Base-by-base conservation (phyloP, 768 basidiomycete genomes). In the Macrolepiota dolichaula region DNA sequence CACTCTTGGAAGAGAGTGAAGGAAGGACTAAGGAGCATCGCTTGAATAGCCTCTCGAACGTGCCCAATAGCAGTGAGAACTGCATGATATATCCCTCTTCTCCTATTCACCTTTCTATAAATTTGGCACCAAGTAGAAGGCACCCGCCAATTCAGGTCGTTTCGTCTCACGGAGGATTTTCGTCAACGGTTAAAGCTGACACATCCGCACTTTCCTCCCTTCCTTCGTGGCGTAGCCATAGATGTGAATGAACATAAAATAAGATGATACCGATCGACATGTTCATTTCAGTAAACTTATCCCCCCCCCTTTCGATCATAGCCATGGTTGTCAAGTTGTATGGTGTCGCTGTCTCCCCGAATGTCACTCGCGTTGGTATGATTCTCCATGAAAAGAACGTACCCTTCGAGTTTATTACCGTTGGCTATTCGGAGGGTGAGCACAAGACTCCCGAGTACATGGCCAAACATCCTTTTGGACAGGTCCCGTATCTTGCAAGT, bases 331-430 rank as follows among this genome's bases (percentile, higher is more conserved):
- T 57, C 66, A 78, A 78, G 59, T 65, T 81, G 24, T 72, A 77
- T 63, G 79, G 76, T 29, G 68, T 62, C 58, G 58, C 67, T 1
- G 24, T 54, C 40, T 80, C 82, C 1, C 75, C 79, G 5, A 77
- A 73, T 73, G 80, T 80, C 19, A 76, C 73, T 17, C 75, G 79
- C 46, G 85, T 85, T n/a, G 77, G 73, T 1, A 44, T 73, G 52
- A 63, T 83, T n/a, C 70, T 79, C 60, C 72, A 77, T 59, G 85
- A 87, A 70, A 80, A 81, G 67, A 63, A 76, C 1, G 73, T 87
- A 5, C 78, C 81, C 0, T 86, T 77, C 67, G 79, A 83, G 63
- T 61, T 85, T 55, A 62, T 79, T 46, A 10, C 46, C 17, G 61
- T 86, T 68, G 74, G 84, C 64, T 61, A 82, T 29, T 0, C 53